phyloP scores from a whole-genome alignment of 805 yeast species.

The Wickerhamomyces rabaulensis region DNA sequence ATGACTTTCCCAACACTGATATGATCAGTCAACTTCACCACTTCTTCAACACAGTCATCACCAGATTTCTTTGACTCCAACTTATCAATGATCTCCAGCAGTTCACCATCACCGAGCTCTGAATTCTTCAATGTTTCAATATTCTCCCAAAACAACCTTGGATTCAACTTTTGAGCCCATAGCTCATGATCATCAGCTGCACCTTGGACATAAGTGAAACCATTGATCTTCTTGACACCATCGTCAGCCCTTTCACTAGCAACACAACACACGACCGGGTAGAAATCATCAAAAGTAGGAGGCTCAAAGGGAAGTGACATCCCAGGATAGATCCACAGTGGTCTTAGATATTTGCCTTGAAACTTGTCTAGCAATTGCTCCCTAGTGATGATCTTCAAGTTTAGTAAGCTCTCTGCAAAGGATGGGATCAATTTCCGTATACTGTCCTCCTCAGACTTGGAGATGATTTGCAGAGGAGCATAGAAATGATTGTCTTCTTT shows the following conservation, averaged over 20 bases:
- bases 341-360: constrained; percentile 48
- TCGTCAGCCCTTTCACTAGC: constrained; percentile 60
- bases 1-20: constrained; percentile 22
- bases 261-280: constrained; percentile 49
- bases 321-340: constrained; percentile 68
- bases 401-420: constrained; percentile 40
- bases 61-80: background rate
- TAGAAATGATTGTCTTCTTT: constrained; percentile 31
- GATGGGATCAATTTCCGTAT: constrained; percentile 43
- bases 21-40: constrained; percentile 11
- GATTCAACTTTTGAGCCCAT: constrained; percentile 61
- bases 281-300: constrained; percentile 26
- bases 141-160: constrained; percentile 53
- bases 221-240: constrained; percentile 39
- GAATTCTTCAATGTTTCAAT: constrained; percentile 24
- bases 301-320: constrained; percentile 28
- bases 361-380: constrained; percentile 28
- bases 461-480: constrained; percentile 49
- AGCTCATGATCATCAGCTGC: constrained; percentile 93
- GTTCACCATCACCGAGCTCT: constrained; percentile 26
- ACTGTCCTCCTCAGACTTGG: constrained; percentile 49
- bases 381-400: constrained; percentile 35
- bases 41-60: constrained; percentile 4
- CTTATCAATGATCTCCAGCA: constrained; percentile 14
- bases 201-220: constrained; percentile 72